phyloP scores from a whole-genome alignment of 176 grass and related monocot genomes.

The Carex myosuroides region DNA sequence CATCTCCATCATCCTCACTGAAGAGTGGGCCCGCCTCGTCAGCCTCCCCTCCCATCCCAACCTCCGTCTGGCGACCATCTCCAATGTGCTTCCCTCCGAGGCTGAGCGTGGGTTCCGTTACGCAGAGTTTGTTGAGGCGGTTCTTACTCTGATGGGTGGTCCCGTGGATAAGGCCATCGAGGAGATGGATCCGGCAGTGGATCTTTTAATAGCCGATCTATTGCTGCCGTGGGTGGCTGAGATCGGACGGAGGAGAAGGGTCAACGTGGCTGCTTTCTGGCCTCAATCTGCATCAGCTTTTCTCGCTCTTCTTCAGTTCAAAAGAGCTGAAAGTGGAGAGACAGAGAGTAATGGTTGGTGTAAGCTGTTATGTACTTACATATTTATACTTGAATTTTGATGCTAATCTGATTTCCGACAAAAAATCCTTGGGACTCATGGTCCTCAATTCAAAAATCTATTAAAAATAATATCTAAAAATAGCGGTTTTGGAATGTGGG shows the following conservation, averaged over 20 bases:
- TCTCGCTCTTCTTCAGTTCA: neutral
- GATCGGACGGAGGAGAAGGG: constrained; percentile 23
- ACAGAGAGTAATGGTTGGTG: neutral
- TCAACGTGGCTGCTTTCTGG: constrained; percentile 29
- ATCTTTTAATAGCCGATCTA: constrained; percentile 33
- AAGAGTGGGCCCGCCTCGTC: constrained; percentile 58
- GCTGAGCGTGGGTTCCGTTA: constrained; percentile 31
- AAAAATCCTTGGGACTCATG: neutral
- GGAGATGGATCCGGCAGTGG: constrained; percentile 15
- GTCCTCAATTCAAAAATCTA: neutral
- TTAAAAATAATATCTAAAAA: neutral
- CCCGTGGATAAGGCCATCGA: constrained; percentile 39
- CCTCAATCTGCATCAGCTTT: constrained; percentile 7
- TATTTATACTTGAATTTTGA: neutral
- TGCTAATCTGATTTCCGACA: neutral
- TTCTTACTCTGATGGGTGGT: constrained; percentile 33
- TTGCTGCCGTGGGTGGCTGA: constrained; percentile 39
- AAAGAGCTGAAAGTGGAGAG: neutral
- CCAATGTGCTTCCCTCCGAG: constrained; percentile 61
- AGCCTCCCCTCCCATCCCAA: neutral
- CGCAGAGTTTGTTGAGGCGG: constrained; percentile 38
- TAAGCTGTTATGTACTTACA: neutral
- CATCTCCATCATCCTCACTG: constrained; percentile 60
- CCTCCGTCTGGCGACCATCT: constrained; percentile 43
- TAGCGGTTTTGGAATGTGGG: no score